Evolutionary conservation across 2,329 filamentous ascomycete species (phyloP), one percentile per base, ranked within the genome.

Genomic region (Penicillium sp.): DNA sequence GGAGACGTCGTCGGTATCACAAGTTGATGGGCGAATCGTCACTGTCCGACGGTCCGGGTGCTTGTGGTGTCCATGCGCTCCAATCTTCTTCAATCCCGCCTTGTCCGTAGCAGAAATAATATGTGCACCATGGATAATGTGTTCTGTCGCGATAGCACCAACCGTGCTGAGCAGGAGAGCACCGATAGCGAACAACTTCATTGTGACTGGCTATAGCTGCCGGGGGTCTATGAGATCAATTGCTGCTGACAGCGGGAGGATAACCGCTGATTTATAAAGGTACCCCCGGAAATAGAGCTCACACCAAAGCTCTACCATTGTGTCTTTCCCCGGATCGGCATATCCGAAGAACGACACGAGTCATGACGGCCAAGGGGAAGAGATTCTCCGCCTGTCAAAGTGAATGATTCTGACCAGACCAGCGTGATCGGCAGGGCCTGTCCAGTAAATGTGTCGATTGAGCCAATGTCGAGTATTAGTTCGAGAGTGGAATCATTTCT

Each of bases 1-100:
- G 1, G 80, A 77, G 36, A 83, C 69, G 59, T 84, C 80, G 47
- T 83, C 80, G 0, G 67, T 72, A 33, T 81, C 79, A 43, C 78
- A 73, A 46, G 64, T 67, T 0, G 80, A 83, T 1, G 77, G 58
- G 6, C 79, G 73, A 43, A 82, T 80, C 2, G 71, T 77, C 51
- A 81, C 68, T 16, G 73, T 74, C 29, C 69, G 72, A 31, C 75
- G 71, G 42, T 75, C 54, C 3, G 52, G 57, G 19, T 65, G 56
- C 27, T 63, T 64, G 14, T 53, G 47, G 25, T 45, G 33, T 13
- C 57, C 50, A 33, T 59, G 54, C 8, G 61, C 64, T 5, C 64
- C 63, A 43, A 63, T 37, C n/a, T 50, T 50, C 30, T 49, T 45
- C 38, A 67, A 27, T 4, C 34, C 53, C 2, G 49, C 33, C 19